Conservation (phyloP, 2,329 filamentous ascomycete species). For the Byssothecium circinans region DNA sequence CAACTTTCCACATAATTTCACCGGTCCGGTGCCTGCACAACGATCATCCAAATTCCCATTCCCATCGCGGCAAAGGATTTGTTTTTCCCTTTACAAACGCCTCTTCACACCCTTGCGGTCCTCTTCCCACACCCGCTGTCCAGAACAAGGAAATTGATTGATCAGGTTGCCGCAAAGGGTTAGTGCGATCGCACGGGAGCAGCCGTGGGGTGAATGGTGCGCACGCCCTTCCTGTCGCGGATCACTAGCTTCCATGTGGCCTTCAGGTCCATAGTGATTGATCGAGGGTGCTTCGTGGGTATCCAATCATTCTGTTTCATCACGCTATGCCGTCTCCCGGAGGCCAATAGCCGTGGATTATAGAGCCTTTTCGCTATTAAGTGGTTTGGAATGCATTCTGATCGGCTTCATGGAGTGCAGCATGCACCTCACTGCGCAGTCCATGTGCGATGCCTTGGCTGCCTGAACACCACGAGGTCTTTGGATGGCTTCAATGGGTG, state of each 20-base stretch:
- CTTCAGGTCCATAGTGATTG: neutral
- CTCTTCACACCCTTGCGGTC: neutral
- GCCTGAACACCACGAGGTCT: too few relatives aligned
- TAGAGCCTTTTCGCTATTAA: neutral
- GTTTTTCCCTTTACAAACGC: neutral
- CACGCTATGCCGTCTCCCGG: neutral
- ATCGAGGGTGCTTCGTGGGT: neutral
- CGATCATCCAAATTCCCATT: slow-evolving; percentile 1
- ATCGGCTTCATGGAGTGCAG: neutral
- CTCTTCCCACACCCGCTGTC: neutral
- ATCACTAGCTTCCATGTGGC: neutral
- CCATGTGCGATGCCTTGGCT: neutral
- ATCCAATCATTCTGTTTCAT: neutral
- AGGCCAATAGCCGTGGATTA: too few relatives aligned
- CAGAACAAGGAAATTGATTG: neutral
- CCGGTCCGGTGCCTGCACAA: neutral
- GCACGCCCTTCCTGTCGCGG: neutral
- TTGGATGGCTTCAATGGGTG: too few relatives aligned
- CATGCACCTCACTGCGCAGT: neutral
- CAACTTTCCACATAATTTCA: neutral
- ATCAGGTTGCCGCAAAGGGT: slow-evolving; percentile 7
- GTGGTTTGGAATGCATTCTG: neutral
- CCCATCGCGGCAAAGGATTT: neutral
- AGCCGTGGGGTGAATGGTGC: slow-evolving; percentile 17
- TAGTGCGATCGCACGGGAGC: slow-evolving; percentile 27